Conservation (phyloP, 2,329 filamentous ascomycete genomes). For the Laburnicola sp. region DNA sequence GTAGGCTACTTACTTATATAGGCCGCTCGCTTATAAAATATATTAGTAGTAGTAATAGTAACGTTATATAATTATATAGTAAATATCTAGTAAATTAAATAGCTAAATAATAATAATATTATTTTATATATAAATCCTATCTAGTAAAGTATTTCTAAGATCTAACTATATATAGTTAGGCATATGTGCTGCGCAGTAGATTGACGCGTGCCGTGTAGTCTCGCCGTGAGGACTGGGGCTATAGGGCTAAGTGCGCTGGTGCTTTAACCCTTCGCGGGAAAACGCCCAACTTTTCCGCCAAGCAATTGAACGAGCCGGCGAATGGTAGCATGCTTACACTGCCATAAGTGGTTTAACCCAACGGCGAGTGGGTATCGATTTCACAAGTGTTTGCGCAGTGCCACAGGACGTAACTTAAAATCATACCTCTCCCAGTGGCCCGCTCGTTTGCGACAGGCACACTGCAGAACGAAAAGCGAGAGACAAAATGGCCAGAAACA, state of each 20-base stretch:
- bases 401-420: constrained; percentile 3
- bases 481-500: constrained; percentile 5
- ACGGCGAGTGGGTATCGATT: neutral
- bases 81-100: too few species aligned
- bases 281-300: neutral
- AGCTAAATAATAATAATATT: too few species aligned
- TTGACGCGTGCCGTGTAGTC: too few species aligned
- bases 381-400: neutral
- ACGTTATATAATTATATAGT: too few species aligned
- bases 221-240: too few species aligned
- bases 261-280: neutral
- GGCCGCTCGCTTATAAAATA: too few species aligned
- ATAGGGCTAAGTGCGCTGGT: neutral
- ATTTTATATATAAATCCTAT: too few species aligned
- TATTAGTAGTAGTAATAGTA: too few species aligned
- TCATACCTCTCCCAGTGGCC: constrained; percentile 3
- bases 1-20: too few species aligned
- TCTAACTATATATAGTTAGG: too few species aligned
- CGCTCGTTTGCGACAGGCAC: constrained; percentile 8
- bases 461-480: neutral
- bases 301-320: constrained; percentile 10
- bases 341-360: neutral
- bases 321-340: constrained; percentile 7
- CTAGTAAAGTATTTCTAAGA: too few species aligned
- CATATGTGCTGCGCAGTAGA: too few species aligned